phyloP scores from a whole-genome alignment of 129 eudicot species.

The Dittrichia graveolens region DNA sequence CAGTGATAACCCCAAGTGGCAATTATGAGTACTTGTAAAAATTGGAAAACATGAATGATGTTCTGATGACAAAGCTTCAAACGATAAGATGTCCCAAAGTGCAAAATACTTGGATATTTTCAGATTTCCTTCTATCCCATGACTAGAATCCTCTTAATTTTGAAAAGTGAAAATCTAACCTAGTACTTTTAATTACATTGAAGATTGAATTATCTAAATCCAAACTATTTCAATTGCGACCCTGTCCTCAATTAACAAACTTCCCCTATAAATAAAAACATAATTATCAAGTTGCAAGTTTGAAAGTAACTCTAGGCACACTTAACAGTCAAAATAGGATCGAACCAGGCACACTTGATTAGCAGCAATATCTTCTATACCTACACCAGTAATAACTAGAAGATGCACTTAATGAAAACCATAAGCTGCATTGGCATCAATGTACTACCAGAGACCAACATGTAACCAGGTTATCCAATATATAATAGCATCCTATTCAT shows the following conservation, averaged over 20 bases:
- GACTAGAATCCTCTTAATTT: neutral
- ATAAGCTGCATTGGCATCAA: neutral
- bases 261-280: neutral
- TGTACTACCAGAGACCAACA: neutral
- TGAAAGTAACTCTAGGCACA: neutral
- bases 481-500: neutral
- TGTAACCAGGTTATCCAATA: neutral
- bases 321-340: neutral
- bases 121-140: neutral
- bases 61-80: slow-evolving; percentile 1
- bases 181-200: neutral
- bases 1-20: neutral
- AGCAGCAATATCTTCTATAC: neutral
- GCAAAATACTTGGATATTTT: neutral
- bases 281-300: neutral
- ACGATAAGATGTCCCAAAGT: neutral
- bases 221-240: slow-evolving; percentile 11
- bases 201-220: neutral
- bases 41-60: neutral
- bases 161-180: neutral
- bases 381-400: neutral
- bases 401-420: neutral
- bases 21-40: neutral
- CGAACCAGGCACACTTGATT: neutral
- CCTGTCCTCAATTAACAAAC: neutral